Conservation (phyloP, 257 asterid species). For the Catharanthus roseus region DNA sequence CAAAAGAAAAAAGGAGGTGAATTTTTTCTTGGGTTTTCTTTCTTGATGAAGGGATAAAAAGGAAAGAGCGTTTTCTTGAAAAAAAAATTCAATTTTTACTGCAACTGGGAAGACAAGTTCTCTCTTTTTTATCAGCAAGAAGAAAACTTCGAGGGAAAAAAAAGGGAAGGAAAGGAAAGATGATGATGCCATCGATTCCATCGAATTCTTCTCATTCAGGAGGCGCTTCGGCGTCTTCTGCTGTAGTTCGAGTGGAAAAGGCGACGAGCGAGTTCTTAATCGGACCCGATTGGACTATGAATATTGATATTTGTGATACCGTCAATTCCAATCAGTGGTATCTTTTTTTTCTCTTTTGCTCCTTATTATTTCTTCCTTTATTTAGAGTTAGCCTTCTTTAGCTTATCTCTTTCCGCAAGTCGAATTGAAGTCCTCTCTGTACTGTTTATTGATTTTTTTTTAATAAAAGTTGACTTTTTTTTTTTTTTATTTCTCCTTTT, state of each 20-base stretch:
- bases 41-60: background rate
- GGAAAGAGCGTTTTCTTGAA: background rate
- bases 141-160: background rate
- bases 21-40: conserved; percentile 19
- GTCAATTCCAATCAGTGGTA: conserved; percentile 75
- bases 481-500: too few species aligned
- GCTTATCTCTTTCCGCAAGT: background rate
- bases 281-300: conserved; percentile 96
- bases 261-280: conserved; percentile 97
- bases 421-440: background rate
- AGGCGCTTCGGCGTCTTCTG: conserved; percentile 45
- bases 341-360: conserved; percentile 7
- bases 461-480: conserved; percentile 10
- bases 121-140: background rate
- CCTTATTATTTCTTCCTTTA: background rate
- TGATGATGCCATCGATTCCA: conserved; percentile 26
- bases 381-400: background rate
- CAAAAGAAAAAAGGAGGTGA: conserved; percentile 10
- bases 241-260: conserved; percentile 70
- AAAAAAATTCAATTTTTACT: background rate
- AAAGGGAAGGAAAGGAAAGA: background rate
- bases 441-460: too few species aligned
- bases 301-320: conserved; percentile 82
- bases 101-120: background rate
- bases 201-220: conserved; percentile 24